A percentile compares a stretch with the other conserved stretches of the same genome.
phyloP scores from a whole-genome alignment of 805 yeast genomes.

The Starmerella vitae region DNA sequence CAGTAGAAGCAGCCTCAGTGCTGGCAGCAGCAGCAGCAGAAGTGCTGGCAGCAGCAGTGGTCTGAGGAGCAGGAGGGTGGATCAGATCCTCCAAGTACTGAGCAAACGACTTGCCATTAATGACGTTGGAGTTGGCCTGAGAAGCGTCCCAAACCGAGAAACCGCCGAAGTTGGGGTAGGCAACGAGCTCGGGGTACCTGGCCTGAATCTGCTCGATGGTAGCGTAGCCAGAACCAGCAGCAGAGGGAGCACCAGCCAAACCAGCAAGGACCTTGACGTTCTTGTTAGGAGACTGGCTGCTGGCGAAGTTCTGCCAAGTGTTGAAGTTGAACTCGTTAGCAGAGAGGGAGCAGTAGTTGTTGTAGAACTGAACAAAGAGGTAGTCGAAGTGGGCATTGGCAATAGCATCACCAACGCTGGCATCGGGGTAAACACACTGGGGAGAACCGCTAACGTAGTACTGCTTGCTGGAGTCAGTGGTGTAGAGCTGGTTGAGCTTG shows the following conservation, averaged over 20 bases:
- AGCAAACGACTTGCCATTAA: conserved; percentile 35
- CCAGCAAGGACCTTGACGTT: conserved; percentile 63
- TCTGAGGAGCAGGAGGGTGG: conserved; percentile 16
- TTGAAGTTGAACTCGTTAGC: conserved; percentile 45
- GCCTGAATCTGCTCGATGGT: conserved; percentile 28
- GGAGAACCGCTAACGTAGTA: conserved; percentile 83
- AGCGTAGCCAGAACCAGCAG: conserved; percentile 44
- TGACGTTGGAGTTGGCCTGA: conserved; percentile 39
- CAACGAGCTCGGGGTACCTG: conserved; percentile 20
- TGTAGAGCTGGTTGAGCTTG: conserved; percentile 33
- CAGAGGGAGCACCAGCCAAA: conserved; percentile 47
- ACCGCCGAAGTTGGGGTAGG: conserved; percentile 44
- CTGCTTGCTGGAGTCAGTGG: conserved; percentile 38
- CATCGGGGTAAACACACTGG: conserved; percentile 82
- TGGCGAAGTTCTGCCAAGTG: conserved; percentile 58
- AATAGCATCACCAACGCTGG: conserved; percentile 47
- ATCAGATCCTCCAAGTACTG: conserved; percentile 34
- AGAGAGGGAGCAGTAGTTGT: conserved; percentile 50
- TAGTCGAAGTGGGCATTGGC: conserved; percentile 60
- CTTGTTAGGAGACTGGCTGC: conserved; percentile 45
- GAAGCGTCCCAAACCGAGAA: conserved; percentile 84
- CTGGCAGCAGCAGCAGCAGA: background rate
- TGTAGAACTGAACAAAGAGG: conserved; percentile 79
- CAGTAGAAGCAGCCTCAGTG: background rate
- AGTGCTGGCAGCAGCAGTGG: conserved; percentile 3